A percentile compares a stretch with the other conserved stretches of the same genome.
These are phyloP conservation scores for Acanthamoeba lenticulata DNA, from an alignment of 208 protist genomes.

Conservation along the genomic window DNA sequence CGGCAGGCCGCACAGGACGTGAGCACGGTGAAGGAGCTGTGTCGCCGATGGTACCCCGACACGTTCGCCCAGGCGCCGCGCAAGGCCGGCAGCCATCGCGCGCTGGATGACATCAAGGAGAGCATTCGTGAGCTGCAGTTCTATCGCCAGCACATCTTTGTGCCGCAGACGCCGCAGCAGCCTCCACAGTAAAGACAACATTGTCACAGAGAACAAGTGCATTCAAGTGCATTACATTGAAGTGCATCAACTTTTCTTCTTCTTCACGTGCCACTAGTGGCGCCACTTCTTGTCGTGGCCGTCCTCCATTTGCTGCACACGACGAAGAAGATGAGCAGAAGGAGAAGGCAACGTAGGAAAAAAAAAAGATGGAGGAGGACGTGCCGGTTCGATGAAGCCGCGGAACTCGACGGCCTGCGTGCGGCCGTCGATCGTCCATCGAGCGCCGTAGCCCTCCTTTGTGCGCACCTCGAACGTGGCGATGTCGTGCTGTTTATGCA, in stretches of 20 bases:
- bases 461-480: constrained; percentile 27
- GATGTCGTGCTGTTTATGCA: neutral
- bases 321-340: neutral
- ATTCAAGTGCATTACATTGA: no score
- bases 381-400: constrained; percentile 59
- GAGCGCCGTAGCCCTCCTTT: constrained; percentile 36
- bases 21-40: constrained; percentile 80
- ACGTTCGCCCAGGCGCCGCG: neutral
- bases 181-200: no score
- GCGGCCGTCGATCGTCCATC: constrained; percentile 8
- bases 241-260: no score
- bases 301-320: constrained; percentile 13
- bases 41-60: constrained; percentile 76
- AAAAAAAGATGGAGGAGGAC: neutral
- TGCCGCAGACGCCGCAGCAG: no score
- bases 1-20: neutral
- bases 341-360: neutral
- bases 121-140: constrained; percentile 81
- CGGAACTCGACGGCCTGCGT: neutral
- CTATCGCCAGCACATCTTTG: constrained; percentile 74
- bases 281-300: constrained; percentile 50
- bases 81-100: constrained; percentile 60
- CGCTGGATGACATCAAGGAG: constrained; percentile 82
- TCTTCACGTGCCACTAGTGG: no score
- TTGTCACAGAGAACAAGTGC: no score